These are phyloP conservation scores for Teratosphaeria epicoccoides DNA, from an alignment of 2,329 filamentous ascomycete genomes.

Conservation along the genomic window DNA sequence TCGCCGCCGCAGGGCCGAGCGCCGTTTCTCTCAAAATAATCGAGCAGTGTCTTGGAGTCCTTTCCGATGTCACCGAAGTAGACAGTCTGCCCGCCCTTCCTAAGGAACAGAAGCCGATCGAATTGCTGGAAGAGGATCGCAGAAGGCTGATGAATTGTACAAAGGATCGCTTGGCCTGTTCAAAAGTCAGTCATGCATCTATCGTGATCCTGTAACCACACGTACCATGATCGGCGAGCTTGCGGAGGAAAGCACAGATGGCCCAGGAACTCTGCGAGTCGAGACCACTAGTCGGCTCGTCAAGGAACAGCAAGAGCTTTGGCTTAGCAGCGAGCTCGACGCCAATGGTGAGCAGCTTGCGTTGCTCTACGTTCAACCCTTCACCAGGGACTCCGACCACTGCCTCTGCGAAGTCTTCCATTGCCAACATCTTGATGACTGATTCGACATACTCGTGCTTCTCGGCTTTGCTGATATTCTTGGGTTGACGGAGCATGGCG, in stretches of 20 bases:
- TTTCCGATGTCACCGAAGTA: slow-evolving; percentile 40
- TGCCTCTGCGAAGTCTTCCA: slow-evolving; percentile 56
- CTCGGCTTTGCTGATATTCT: slow-evolving; percentile 42
- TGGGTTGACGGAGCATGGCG: slow-evolving; percentile 49
- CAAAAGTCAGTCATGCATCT: not conserved
- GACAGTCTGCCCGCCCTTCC: slow-evolving; percentile 34
- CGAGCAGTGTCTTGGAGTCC: slow-evolving; percentile 30
- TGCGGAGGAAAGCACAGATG: slow-evolving; percentile 51
- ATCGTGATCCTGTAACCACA: not conserved
- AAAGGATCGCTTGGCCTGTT: slow-evolving; percentile 31
- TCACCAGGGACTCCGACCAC: slow-evolving; percentile 40
- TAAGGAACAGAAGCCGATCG: slow-evolving; percentile 34
- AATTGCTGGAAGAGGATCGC: slow-evolving; percentile 38
- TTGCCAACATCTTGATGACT: slow-evolving; percentile 55
- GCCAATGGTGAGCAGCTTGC: slow-evolving; percentile 52
- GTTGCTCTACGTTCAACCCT: slow-evolving; percentile 51
- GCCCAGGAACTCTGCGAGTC: slow-evolving; percentile 55
- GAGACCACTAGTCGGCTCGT: slow-evolving; percentile 49
- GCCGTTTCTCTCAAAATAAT: slow-evolving; percentile 54
- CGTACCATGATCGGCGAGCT: slow-evolving; percentile 38
- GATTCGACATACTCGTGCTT: slow-evolving; percentile 54
- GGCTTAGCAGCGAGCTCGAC: slow-evolving; percentile 34
- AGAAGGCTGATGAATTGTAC: slow-evolving; percentile 38
- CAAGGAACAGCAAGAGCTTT: slow-evolving; percentile 52
- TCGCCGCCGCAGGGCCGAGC: slow-evolving; percentile 43